Conservation (phyloP, 2,329 filamentous ascomycete species). For the Hymenoscyphus fructigenus region DNA sequence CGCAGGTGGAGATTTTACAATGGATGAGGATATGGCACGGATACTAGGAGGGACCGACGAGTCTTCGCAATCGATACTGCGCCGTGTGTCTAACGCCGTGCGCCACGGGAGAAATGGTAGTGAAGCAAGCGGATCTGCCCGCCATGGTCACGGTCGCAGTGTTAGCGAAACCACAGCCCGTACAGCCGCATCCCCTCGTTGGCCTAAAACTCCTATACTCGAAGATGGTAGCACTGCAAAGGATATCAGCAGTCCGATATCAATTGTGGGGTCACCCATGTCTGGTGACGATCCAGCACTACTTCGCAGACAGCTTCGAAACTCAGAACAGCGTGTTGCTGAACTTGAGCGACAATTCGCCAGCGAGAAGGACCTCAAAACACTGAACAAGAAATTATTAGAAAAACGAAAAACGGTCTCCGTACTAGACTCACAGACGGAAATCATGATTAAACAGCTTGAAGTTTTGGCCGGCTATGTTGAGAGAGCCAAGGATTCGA, state of each 20-base stretch:
- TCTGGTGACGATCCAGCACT: conserved; percentile 62
- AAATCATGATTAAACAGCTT: conserved; percentile 91
- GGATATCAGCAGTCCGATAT: conserved; percentile 72
- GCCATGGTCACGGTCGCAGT: conserved; percentile 57
- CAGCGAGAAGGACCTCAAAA: conserved; percentile 49
- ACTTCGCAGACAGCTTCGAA: conserved; percentile 73
- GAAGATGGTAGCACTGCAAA: conserved; percentile 52
- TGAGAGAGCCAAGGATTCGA: conserved; percentile 79
- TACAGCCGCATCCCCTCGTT: conserved; percentile 63
- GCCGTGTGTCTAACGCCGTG: conserved; percentile 88
- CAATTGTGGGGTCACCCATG: conserved; percentile 54
- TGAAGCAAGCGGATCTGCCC: conserved; percentile 49
- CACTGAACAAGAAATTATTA: conserved; percentile 80
- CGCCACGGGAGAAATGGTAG: conserved; percentile 90
- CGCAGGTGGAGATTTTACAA: conserved; percentile 80
- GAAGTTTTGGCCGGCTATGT: conserved; percentile 88
- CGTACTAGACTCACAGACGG: conserved; percentile 87
- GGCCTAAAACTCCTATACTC: conserved; percentile 64
- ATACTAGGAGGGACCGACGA: conserved; percentile 75
- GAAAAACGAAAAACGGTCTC: conserved; percentile 97
- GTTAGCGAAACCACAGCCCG: conserved; percentile 68
- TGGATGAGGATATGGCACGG: conserved; percentile 94
- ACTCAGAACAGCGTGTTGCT: conserved; percentile 78
- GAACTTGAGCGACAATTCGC: conserved; percentile 81
- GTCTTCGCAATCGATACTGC: conserved; percentile 74